phyloP scores from a whole-genome alignment of 495 filamentous ascomycete genomes.

The Peziza echinospora region DNA sequence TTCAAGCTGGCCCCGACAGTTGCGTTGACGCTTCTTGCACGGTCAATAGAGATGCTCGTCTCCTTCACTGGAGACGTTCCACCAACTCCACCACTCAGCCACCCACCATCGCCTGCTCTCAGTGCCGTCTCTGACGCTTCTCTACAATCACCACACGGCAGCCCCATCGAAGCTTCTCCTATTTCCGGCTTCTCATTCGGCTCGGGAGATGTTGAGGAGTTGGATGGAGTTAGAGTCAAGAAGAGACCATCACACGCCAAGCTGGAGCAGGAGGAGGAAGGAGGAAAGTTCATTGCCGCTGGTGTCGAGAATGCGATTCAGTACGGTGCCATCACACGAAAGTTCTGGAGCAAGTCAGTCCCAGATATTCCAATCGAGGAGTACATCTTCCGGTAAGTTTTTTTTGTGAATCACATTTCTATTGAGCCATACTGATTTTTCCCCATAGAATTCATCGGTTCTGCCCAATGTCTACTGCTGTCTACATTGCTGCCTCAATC shows the following conservation, averaged over 20 bases:
- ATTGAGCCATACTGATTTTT: constrained; percentile 3
- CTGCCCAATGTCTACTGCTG: constrained; percentile 89
- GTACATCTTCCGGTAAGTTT: constrained; percentile 45
- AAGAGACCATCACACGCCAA: constrained; percentile 3
- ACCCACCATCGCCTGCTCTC: constrained; percentile 38
- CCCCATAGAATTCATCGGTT: constrained; percentile 45
- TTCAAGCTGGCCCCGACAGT: constrained; percentile 48
- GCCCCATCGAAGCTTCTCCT: neutral
- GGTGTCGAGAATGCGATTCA: constrained; percentile 43
- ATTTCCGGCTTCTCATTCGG: constrained; percentile 6
- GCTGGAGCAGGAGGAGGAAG: constrained; percentile 21
- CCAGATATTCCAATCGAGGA: constrained; percentile 64
- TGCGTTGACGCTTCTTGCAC: constrained; percentile 59
- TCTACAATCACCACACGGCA: neutral
- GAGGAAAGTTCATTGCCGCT: constrained; percentile 31
- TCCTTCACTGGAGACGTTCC: constrained; percentile 48
- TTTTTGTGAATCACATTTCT: neutral
- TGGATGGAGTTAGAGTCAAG: constrained; percentile 26
- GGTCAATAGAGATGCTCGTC: constrained; percentile 51
- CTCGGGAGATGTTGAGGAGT: constrained; percentile 12
- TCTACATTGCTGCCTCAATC: constrained; percentile 78
- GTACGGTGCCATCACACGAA: constrained; percentile 58
- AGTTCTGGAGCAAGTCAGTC: constrained; percentile 74
- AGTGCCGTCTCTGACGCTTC: constrained; percentile 8
- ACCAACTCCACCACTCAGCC: constrained; percentile 44